Evolutionary conservation across 1,284 basidiomycete genomes (phyloP), one percentile per base, ranked within the genome.

Genomic region (Bjerkandera adusta): DNA sequence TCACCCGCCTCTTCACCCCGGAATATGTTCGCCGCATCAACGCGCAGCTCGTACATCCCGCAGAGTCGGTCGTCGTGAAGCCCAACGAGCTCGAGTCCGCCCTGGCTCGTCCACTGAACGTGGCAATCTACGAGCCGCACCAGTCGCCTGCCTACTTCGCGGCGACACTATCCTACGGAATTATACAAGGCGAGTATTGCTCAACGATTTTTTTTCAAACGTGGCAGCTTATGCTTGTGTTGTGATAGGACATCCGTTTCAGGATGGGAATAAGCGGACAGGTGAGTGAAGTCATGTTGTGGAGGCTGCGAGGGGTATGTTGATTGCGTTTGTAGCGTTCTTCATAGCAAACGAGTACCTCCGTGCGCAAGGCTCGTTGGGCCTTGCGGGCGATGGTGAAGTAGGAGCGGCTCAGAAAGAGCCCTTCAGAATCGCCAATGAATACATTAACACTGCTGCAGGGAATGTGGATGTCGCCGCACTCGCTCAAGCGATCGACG

Each of bases 31-130:
- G 54, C 24, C 56, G 56, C 4, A 61, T 67, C 18, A 69, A 68
- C 45, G 60, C 66, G 0, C 67, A 68, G 50, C 51, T 68, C 2
- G 65, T 68, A 11, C 50, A 66, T 43, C 67, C 68, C 1, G 58
- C 60, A 3, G 33, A 40, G 20, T 59, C 62, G 1, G 50, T 53
- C 3, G 49, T 67, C 1, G 67, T 68, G 18, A 69, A 69, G 42
- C 64, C 67, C 2, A 65, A 68, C 45, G 67, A 68, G 50, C 57
- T 69, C 5, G 51, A 60, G 36, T 68, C 68, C 8, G 59, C 67
- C 2, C 49, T 70, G 11, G 56, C 57, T 21, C 58, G 67, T 8
- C 66, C 68, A 7, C 34, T 68, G 33, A 54, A 67, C 27, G 52
- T 61, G 1, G 47, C 65, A 3, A 37, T 50, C 18, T 67, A 69